Evolutionary conservation across 139 green algal genomes (phyloP), one percentile per base, ranked within the genome.

Genomic region (Picochlorum sp.): DNA sequence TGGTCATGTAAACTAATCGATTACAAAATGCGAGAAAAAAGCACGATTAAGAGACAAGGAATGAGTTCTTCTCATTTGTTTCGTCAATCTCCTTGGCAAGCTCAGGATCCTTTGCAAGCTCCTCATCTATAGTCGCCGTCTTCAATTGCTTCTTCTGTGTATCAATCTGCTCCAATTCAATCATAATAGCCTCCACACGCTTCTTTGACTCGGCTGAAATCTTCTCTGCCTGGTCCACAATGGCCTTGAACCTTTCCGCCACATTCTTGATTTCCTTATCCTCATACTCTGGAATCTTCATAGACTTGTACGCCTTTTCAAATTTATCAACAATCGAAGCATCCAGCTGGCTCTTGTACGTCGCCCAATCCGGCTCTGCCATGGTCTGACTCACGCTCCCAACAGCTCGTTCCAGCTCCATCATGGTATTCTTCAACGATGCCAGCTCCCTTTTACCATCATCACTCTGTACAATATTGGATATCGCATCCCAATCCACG

Each of bases 361-460:
- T 5, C 30, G 31, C 30, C 70, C 70, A 77, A 65, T 77, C 57
- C 34, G 57, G 23, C 4, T 28, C 10, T 18, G 41, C 44, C 16
- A 21, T 9, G n/a, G 15, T 16, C 56, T 77, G 45, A 38, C 59
- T 38, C 21, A 41, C 24, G n/a, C 6, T 52, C 16, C 23, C 45
- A 21, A 78, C 38, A 60, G 50, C 55, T 4, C 24, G 26, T 34
- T 73, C 16, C 6, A 81, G 34, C 30, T 79, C 69, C 15, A 64
- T 41, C 28, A 71, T 77, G 3, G 66, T 69, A 65, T 49, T 73
- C 45, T 74, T 63, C 5, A 81, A 65, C 13, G 61, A 50, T 14
- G 52, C 49, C 6, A 81, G 56, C 41, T 81, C 74, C 11, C 74
- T 61, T 26, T 76, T 80, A 31, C 72, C 74, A 30, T 80, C 66